Evolutionary conservation across 805 yeast genomes (phyloP), one percentile per base, ranked within the genome.

Genomic region (Metschnikowia orientalis): DNA sequence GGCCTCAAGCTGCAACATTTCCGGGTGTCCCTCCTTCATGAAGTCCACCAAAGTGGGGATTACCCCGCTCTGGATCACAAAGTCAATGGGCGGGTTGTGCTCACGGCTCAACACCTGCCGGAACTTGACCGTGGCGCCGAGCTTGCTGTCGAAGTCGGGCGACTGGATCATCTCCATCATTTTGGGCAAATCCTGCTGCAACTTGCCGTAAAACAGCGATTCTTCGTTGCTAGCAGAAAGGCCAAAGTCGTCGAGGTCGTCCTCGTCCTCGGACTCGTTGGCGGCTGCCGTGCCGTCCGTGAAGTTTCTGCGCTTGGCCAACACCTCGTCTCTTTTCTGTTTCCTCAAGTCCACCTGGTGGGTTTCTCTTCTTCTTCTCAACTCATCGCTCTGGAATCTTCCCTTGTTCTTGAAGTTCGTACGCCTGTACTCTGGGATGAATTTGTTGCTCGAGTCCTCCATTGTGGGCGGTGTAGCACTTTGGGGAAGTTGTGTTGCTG

Each of bases 341-440:
- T 94, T 92, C 67, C 98, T 77, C 53, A 92, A 73, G 59, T 89
- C 97, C 40, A 92, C 94, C 63, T 90, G 97, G 53, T 90, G 96
- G 37, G 85, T 94, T 61, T 90, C 98, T 61, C 97, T 82, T 59
- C 98, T 83, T 62, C 97, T 88, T 63, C 98, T 85, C 51, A 92
- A 77, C 70, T 92, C 98, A 58, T 92, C 98, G 38, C 87, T 86
- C 53, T 84, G 83, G 57, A 92, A 92, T 56, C 95, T 78, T 44
- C 92, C 87, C 59, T 89, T 86, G 69, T 92, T 90, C 61, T 92
- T 92, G 71, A 85, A 92, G 56, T 82, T 86, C 25, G 97, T 88
- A 63, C 96, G 86, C 64, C 98, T 88, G 63, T 90, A 90, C 63
- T 92, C 97, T 28, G 98, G 98, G 40, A 92, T 85, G 62, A 86